Percentiles rank a stretch among this genome's conserved stretches.
Conservation (phyloP, 2,329 filamentous ascomycete genomes). For the Fusarium hostae region DNA sequence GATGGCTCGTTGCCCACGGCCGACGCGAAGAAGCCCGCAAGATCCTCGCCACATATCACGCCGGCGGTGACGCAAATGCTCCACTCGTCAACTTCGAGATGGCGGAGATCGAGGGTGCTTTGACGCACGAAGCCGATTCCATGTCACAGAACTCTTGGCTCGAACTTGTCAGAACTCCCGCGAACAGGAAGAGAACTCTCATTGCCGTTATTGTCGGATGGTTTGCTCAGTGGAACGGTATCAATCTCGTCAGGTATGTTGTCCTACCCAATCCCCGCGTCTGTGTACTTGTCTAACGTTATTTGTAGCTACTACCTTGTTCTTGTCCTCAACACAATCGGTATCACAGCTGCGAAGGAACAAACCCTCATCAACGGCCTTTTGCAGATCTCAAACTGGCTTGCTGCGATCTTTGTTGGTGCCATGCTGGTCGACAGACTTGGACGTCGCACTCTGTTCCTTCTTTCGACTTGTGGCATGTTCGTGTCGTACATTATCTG, state of each 20-base stretch:
- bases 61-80: conserved; percentile 53
- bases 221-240: conserved; percentile 40
- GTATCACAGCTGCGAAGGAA: conserved; percentile 52
- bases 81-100: conserved; percentile 56
- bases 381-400: conserved; percentile 53
- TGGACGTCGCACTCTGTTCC: conserved; percentile 54
- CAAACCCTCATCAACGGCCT: conserved; percentile 45
- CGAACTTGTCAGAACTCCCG: conserved; percentile 53
- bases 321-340: conserved; percentile 53
- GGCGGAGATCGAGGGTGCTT: conserved; percentile 52
- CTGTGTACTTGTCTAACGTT: neutral
- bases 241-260: conserved; percentile 30
- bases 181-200: conserved; percentile 42
- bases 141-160: conserved; percentile 52
- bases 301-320: conserved; percentile 49
- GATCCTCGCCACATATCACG: conserved; percentile 55
- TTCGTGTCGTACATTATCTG: conserved; percentile 50
- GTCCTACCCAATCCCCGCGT: neutral
- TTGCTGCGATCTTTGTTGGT: conserved; percentile 51
- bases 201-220: conserved; percentile 38
- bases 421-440: conserved; percentile 54
- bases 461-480: conserved; percentile 52
- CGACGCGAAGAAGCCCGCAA: conserved; percentile 50
- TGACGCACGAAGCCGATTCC: conserved; percentile 47
- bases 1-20: conserved; percentile 49